phyloP scores from a whole-genome alignment of 2,329 filamentous ascomycete genomes.

The Trichoderma sp. region DNA sequence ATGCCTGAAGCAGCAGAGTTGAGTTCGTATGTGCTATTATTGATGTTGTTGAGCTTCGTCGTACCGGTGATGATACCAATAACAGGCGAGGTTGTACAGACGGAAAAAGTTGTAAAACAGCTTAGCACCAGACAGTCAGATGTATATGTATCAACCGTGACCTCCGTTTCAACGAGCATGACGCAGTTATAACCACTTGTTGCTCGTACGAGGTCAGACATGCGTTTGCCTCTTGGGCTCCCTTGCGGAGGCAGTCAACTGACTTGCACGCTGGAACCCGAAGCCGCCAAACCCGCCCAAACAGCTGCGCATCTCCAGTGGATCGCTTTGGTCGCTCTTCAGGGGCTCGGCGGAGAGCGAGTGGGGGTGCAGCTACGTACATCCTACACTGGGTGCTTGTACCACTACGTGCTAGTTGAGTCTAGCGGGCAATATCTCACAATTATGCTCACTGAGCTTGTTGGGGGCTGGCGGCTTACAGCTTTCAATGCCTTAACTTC shows the following conservation, averaged over 20 bases:
- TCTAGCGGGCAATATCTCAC: not conserved
- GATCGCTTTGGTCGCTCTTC: constrained; percentile 14
- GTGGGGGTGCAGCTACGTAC: not conserved
- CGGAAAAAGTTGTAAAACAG: not conserved
- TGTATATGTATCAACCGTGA: not conserved
- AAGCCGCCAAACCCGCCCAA: constrained; percentile 18
- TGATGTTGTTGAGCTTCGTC: not conserved
- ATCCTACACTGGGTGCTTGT: not conserved
- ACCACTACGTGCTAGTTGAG: not conserved
- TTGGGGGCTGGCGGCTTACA: not conserved
- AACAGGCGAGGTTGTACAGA: not conserved
- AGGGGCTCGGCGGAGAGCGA: constrained; percentile 13
- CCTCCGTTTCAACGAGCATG: not conserved
- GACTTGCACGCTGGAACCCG: constrained; percentile 17
- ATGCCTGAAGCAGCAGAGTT: not conserved
- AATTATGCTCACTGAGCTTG: not conserved
- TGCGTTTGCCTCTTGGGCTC: constrained; percentile 5
- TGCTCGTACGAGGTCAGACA: constrained; percentile 1
- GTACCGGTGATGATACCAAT: not conserved
- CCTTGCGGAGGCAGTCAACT: constrained; percentile 17
- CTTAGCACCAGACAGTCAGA: not conserved
- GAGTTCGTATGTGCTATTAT: not conserved
- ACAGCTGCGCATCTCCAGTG: constrained; percentile 16
- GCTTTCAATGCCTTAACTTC: not conserved
- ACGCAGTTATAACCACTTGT: not conserved